Base-by-base conservation (phyloP, 2,329 filamentous ascomycete genomes). In the Lasiodiplodia gonubiensis region DNA sequence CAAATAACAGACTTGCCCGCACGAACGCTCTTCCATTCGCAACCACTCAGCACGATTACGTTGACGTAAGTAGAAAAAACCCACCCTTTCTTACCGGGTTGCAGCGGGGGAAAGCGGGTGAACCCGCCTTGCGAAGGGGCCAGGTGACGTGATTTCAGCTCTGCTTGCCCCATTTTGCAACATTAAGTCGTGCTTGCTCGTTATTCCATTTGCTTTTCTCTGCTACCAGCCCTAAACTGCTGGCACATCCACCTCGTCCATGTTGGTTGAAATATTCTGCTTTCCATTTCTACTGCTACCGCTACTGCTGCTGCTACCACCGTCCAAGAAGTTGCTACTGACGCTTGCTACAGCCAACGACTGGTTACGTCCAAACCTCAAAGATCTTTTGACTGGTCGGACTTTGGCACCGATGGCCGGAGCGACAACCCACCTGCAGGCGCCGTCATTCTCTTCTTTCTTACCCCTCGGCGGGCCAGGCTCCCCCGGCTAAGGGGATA, bases 101-200 rank as follows among this genome's bases (percentile, higher is more conserved):
- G 42, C 42, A n/a, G 16, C 39, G 39, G 39, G 39, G 42, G 7
- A 46, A 46, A n/a, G 10, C 42, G 42, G 42, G 42, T 46, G 42
- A 46, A n/a, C 42, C 42, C 42, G 42, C 49, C 49, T 30, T 30
- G 23, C 1, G 21, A 42, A 3, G 42, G 42, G 42, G 39, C 18
- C 59, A 63, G 59, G 42, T 63, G 59, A 63, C 59, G 59, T 63
- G 59, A 63, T 46, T 63, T 25, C 42, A 63, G 59, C 27, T 46
- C 6, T 21, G 39, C 18, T 46, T 49, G 46, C 59, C 35, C 30
- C 23, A 52, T 63, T 63, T 46, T 63, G 59, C 46, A 46, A 46
- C 42, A 46, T 59, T 51, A 30, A 49, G 39, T 61, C 57, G 55
- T 49, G 57, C 57, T 61, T 46, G 42, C 42, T 21, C 42, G 42